phyloP scores from a whole-genome alignment of 1,284 basidiomycete species.

The Meira miltonrushii region DNA sequence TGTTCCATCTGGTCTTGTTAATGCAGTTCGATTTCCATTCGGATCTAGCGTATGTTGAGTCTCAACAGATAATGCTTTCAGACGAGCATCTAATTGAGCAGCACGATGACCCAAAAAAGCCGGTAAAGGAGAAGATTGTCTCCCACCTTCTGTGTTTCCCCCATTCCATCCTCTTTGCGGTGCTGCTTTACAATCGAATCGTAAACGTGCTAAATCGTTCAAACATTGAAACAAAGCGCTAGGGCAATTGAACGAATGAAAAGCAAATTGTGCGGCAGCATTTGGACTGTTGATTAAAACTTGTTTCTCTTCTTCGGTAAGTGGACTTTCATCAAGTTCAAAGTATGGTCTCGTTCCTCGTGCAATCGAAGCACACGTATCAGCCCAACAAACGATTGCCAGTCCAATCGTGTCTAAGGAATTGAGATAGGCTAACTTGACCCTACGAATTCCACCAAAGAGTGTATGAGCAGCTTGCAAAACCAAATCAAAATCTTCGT shows the following conservation, averaged over 20 bases:
- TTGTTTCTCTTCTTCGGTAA: neutral
- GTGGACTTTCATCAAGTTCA: neutral
- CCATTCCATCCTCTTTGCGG: neutral
- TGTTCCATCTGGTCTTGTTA: too few species aligned
- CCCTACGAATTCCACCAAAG: neutral
- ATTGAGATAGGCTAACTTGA: neutral
- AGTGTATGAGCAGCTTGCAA: neutral
- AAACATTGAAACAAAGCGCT: neutral
- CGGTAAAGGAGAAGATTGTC: neutral
- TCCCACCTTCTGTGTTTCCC: neutral
- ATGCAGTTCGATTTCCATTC: neutral
- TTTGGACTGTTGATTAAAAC: neutral
- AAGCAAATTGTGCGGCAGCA: neutral
- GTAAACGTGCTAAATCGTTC: neutral
- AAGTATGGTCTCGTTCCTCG: slow-evolving; percentile 2
- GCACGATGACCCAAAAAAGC: neutral
- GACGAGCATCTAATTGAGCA: neutral
- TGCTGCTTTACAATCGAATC: neutral
- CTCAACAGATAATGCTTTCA: neutral
- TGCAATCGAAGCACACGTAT: neutral
- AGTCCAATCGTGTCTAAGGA: neutral
- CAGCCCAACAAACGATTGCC: neutral
- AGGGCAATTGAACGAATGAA: neutral
- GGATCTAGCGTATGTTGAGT: neutral
- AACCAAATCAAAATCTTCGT: neutral